phyloP scores from a whole-genome alignment of 768 basidiomycete species.

The Macrolepiota dolichaula region DNA sequence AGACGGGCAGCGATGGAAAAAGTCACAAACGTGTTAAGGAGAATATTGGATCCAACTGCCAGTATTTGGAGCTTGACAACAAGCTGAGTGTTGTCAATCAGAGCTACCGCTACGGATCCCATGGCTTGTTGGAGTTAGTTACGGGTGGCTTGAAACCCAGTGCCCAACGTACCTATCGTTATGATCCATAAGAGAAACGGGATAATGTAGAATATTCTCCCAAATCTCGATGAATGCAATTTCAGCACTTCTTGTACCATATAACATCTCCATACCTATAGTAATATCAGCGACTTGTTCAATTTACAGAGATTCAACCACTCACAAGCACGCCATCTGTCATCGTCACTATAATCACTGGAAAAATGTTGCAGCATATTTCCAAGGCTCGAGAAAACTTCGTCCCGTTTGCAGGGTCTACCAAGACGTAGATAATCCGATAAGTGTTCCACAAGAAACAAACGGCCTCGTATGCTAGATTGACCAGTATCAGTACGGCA shows the following conservation, averaged over 20 bases:
- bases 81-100: not conserved
- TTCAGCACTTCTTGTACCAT: not conserved
- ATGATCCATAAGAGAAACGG: not conserved
- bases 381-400: not conserved
- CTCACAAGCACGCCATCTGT: not conserved
- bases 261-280: slow-evolving; percentile 1
- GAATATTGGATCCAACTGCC: not conserved
- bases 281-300: not conserved
- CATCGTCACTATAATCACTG: not conserved
- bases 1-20: not conserved
- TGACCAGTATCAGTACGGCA: not conserved
- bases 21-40: not conserved
- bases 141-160: not conserved
- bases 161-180: not conserved
- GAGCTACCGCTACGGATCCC: not conserved
- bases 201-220: not conserved
- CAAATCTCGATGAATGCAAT: not conserved
- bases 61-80: not conserved
- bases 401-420: not conserved
- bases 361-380: not conserved
- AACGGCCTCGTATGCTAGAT: too few relatives aligned
- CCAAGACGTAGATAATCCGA: not conserved
- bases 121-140: not conserved
- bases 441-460: not conserved
- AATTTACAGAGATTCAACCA: not conserved